A percentile compares a stretch with the other conserved stretches of the same genome.
Evolutionary conservation across 257 asterid species (phyloP).

Genomic region (Orobanche coerulescens): DNA sequence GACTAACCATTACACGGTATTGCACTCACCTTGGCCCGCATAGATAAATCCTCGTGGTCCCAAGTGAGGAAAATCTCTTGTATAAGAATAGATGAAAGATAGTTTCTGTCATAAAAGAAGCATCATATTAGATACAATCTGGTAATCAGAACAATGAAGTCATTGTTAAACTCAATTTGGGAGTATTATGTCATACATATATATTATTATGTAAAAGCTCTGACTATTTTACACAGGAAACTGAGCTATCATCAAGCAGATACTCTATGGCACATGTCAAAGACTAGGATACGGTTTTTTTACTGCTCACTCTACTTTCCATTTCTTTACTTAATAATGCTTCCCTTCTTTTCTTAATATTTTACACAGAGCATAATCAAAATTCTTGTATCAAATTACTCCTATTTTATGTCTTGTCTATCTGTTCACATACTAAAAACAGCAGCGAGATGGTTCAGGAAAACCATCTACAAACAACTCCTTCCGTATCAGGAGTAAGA

Average conservation of each 20-base stretch:
- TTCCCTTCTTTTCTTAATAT: not conserved
- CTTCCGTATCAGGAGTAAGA: slow-evolving; percentile 12
- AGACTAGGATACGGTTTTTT: not conserved
- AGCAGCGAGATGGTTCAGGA: not conserved
- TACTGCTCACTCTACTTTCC: not conserved
- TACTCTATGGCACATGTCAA: not conserved
- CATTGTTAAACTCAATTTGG: not conserved
- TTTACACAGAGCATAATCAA: not conserved
- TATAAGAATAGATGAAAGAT: slow-evolving; percentile 84
- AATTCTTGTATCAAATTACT: not conserved
- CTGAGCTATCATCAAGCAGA: not conserved
- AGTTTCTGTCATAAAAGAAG: slow-evolving; percentile 55
- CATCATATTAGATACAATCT: slow-evolving; percentile 13
- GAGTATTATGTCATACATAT: slow-evolving; percentile 4
- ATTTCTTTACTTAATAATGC: not conserved
- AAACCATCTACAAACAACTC: slow-evolving; percentile 2
- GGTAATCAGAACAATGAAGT: slow-evolving; percentile 16
- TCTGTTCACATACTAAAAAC: slow-evolving; percentile 2
- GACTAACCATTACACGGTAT: slow-evolving; percentile 15
- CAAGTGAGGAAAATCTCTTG: slow-evolving; percentile 98
- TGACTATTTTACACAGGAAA: slow-evolving; percentile 5
- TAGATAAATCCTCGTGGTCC: slow-evolving; percentile 94
- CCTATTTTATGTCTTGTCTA: not conserved
- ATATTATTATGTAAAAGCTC: not conserved
- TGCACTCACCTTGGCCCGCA: slow-evolving; percentile 85